These are phyloP conservation scores for Phaeomoniella chlamydospora DNA, from an alignment of 2,329 filamentous ascomycete species.

Conservation along the genomic window DNA sequence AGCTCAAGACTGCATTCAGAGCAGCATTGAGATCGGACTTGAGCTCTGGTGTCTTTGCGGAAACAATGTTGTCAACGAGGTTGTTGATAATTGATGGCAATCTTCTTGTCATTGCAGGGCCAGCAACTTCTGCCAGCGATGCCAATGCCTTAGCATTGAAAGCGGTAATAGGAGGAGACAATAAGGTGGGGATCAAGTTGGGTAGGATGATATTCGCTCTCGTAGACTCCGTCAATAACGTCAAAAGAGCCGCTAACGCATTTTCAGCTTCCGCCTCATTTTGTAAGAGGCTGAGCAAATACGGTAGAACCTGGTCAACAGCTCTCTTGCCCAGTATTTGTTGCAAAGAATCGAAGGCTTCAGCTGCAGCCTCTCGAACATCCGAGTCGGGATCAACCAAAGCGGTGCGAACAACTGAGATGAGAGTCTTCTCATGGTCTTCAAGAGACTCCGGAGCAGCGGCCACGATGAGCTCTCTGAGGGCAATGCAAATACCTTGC, in stretches of 20 bases:
- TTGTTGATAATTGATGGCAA: constrained; percentile 83
- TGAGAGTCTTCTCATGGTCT: constrained; percentile 87
- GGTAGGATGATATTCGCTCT: constrained; percentile 93
- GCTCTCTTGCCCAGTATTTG: constrained; percentile 87
- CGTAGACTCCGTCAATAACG: constrained; percentile 82
- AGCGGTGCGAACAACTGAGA: constrained; percentile 84
- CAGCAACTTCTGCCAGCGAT: constrained; percentile 82
- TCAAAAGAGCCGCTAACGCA: constrained; percentile 81
- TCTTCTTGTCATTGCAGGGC: constrained; percentile 77
- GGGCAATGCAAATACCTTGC: constrained; percentile 92
- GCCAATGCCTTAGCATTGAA: constrained; percentile 94
- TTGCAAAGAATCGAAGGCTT: constrained; percentile 92
- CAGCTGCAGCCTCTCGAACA: constrained; percentile 87
- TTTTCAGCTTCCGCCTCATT: constrained; percentile 80
- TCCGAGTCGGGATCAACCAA: constrained; percentile 80
- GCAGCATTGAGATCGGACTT: constrained; percentile 59
- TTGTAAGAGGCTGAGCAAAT: constrained; percentile 77
- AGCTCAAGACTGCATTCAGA: constrained; percentile 80
- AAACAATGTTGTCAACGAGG: constrained; percentile 81
- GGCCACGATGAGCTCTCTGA: constrained; percentile 83
- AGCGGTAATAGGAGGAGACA: constrained; percentile 74
- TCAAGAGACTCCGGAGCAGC: constrained; percentile 79
- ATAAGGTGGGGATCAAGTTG: constrained; percentile 85
- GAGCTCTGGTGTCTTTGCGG: constrained; percentile 57
- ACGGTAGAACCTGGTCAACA: constrained; percentile 87